phyloP scores from a whole-genome alignment of 257 asterid species.

The Orobanche coerulescens region DNA sequence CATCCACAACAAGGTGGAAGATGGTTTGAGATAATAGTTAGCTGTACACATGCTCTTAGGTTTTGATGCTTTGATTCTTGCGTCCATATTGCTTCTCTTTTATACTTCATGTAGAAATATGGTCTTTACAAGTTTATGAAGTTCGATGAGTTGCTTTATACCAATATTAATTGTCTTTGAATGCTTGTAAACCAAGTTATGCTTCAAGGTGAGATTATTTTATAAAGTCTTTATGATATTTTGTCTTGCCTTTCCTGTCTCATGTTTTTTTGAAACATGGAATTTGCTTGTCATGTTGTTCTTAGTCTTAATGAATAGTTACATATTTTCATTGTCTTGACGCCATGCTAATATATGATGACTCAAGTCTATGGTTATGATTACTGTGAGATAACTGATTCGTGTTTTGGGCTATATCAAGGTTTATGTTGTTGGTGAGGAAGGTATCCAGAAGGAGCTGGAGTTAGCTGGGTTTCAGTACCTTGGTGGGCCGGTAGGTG shows the following conservation, averaged over 20 bases:
- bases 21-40: constrained; percentile 3
- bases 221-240: neutral
- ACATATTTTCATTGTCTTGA: neutral
- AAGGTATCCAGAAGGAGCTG: constrained; percentile 90
- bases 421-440: constrained; percentile 98
- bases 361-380: neutral
- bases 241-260: neutral
- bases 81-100: constrained; percentile 1
- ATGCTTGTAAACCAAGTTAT: neutral
- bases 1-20: neutral
- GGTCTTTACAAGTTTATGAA: neutral
- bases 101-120: neutral
- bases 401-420: constrained; percentile 22
- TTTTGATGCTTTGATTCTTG: neutral
- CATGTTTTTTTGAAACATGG: too few species aligned
- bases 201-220: neutral
- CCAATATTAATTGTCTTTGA: neutral
- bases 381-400: constrained; percentile 16
- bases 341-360: neutral
- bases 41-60: neutral
- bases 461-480: constrained; percentile 79
- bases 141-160: neutral
- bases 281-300: neutral
- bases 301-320: constrained; percentile 2
- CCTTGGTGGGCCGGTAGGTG: constrained; percentile 90